Evolutionary conservation across 257 asterid genomes (phyloP).

Genomic region (Dorcoceras hygrometricum): DNA sequence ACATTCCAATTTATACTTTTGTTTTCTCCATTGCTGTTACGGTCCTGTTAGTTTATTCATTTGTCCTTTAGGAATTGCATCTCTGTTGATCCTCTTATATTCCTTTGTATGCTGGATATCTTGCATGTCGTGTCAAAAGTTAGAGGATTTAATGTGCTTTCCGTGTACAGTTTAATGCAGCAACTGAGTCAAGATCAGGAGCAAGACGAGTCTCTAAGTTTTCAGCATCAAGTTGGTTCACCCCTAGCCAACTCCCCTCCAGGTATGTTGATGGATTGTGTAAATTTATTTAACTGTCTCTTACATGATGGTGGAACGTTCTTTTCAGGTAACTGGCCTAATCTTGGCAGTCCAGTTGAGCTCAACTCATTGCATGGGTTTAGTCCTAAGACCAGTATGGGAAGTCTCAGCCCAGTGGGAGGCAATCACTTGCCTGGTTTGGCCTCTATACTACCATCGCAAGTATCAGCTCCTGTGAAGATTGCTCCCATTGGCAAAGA

Average conservation of each 20-base stretch:
- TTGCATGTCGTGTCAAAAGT: background rate
- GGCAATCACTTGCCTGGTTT: conserved; percentile 62
- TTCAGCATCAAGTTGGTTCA: conserved; percentile 71
- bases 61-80: background rate
- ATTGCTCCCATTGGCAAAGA: conserved; percentile 92
- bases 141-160: conserved; percentile 15
- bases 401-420: conserved; percentile 57
- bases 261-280: conserved; percentile 37
- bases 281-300: background rate
- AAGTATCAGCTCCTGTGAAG: conserved; percentile 67
- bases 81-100: background rate
- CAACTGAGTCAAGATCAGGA: conserved; percentile 89
- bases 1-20: background rate
- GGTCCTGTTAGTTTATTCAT: background rate
- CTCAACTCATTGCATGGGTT: conserved; percentile 54
- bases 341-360: conserved; percentile 80
- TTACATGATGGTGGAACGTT: conserved; percentile 4
- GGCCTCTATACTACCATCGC: conserved; percentile 78
- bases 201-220: conserved; percentile 62
- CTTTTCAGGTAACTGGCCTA: conserved; percentile 73
- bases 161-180: conserved; percentile 63
- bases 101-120: background rate
- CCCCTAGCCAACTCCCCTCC: conserved; percentile 91
- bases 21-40: background rate
- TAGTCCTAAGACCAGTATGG: conserved; percentile 49